Evolutionary conservation across 495 filamentous ascomycete species (phyloP), one percentile per base, ranked within the genome.

Genomic region (Daldinia loculata): DNA sequence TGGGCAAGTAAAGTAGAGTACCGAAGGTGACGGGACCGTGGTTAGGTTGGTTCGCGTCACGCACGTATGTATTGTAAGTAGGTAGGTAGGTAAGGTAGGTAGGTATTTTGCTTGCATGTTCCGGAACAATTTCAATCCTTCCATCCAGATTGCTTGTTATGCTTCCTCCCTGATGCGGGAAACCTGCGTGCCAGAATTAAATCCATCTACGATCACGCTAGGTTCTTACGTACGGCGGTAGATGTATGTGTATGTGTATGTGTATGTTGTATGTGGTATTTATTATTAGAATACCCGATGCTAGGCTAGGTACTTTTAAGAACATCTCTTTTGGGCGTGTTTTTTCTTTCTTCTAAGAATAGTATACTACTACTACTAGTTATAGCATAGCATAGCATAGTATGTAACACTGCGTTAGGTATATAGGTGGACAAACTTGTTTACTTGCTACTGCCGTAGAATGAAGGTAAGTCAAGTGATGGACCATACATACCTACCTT

Each of bases 131-230:
- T 45, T 63, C 48, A 60, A 73, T 73, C 66, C 70, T 66, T 73
- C 66, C 38, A 69, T 59, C 65, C 62, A 69, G 52, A 60, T 63
- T 51, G 39, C 22, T 48, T 4, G 30, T 0, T 48, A 19, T 11
- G n/a, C 17, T 24, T 48, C 50, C 17, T 62, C 50, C 61, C 48
- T 17, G 45, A 22, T 9, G 45, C 27, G 26, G 50, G 27, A 66
- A 51, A 52, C 55, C 60, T 56, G 61, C 61, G 61, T 52, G 60
- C 53, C 27, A 52, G 30, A 63, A 3, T 8, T n/a, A 57, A 57
- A 61, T 65, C 70, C 61, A 63, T 63, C 59, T n/a, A 39, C 22
- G 48, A 72, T 72, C 59, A 64, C 55, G 63, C 70, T 38, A 38
- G 39, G 17, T 59, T 50, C 36, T 29, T 34, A 53, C 17, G 32